phyloP scores from a whole-genome alignment of 2,329 filamentous ascomycete species.

The Sordariomycetes sp. region DNA sequence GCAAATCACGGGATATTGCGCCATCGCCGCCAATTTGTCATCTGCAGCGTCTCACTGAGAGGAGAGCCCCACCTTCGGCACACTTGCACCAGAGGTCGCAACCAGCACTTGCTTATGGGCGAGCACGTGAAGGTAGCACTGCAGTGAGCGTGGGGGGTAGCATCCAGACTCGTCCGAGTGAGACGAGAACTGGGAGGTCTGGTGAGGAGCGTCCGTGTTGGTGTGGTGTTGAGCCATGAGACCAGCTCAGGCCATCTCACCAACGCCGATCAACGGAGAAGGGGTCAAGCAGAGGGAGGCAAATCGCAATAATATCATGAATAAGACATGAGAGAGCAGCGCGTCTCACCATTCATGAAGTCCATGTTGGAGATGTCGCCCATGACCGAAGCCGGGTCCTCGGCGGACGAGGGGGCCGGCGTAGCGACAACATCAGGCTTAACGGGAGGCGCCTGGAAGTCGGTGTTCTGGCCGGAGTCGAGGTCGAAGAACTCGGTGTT shows the following conservation, averaged over 20 bases:
- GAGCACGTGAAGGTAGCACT: no score
- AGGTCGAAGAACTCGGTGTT: constrained; percentile 78
- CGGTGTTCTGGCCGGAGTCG: constrained; percentile 54
- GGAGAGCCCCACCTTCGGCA: constrained; percentile 5
- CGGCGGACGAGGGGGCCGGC: constrained; percentile 18
- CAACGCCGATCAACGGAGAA: no score
- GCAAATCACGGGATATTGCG: constrained; percentile 53
- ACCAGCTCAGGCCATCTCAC: no score
- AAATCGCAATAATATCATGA: no score
- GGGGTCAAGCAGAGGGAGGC: no score
- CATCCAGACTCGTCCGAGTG: no score
- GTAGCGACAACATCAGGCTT: constrained; percentile 29
- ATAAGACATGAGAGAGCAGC: constrained; percentile 3
- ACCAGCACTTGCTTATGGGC: no score
- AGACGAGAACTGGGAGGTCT: no score
- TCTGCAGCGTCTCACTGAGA: constrained; percentile 12
- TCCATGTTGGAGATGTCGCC: constrained; percentile 37
- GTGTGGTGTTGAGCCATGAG: no score
- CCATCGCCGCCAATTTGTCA: constrained; percentile 42
- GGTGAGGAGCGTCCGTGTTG: no score
- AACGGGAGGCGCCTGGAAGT: constrained; percentile 38
- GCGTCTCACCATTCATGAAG: constrained; percentile 39
- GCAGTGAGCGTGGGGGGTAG: no score
- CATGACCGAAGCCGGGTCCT: constrained; percentile 31
- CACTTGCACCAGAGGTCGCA: neutral